These are phyloP conservation scores for Orbilia ellipsospora DNA, from an alignment of 2,329 filamentous ascomycete species.

Conservation along the genomic window DNA sequence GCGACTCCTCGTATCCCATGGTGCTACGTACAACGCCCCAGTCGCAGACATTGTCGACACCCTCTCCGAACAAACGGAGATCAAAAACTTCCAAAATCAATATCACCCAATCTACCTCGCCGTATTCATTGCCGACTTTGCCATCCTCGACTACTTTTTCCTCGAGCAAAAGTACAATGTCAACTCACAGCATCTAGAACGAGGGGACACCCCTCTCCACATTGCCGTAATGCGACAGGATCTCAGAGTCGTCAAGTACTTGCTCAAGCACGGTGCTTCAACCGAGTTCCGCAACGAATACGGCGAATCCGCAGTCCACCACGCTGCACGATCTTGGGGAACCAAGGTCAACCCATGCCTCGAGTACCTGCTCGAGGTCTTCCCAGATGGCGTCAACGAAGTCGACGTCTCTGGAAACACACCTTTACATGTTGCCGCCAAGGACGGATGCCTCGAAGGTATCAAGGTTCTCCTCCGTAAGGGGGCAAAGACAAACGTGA, in stretches of 20 bases:
- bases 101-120: conserved; percentile 54
- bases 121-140: conserved; percentile 53
- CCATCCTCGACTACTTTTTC: conserved; percentile 53
- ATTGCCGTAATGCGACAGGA: conserved; percentile 54
- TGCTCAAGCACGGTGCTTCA: conserved; percentile 44
- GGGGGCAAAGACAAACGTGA: conserved; percentile 37
- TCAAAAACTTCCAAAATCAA: conserved; percentile 55
- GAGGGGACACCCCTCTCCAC: conserved; percentile 48
- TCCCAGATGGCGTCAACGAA: conserved; percentile 53
- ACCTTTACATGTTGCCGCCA: conserved; percentile 52
- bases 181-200: conserved; percentile 49
- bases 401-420: conserved; percentile 50
- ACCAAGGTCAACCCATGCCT: conserved; percentile 54
- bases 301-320: conserved; percentile 50
- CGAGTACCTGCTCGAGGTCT: conserved; percentile 51
- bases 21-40: conserved; percentile 40
- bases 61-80: conserved; percentile 42
- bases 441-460: conserved; percentile 45
- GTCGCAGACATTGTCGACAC: conserved; percentile 34
- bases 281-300: conserved; percentile 51
- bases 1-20: conserved; percentile 43
- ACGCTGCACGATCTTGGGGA: conserved; percentile 50
- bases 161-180: conserved; percentile 41
- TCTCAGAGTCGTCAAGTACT: conserved; percentile 50
- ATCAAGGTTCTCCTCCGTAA: conserved; percentile 47